A percentile compares a stretch with the other conserved stretches of the same genome.
Conservation (phyloP, 768 basidiomycete species). For the Hygrocybe coccinea region DNA sequence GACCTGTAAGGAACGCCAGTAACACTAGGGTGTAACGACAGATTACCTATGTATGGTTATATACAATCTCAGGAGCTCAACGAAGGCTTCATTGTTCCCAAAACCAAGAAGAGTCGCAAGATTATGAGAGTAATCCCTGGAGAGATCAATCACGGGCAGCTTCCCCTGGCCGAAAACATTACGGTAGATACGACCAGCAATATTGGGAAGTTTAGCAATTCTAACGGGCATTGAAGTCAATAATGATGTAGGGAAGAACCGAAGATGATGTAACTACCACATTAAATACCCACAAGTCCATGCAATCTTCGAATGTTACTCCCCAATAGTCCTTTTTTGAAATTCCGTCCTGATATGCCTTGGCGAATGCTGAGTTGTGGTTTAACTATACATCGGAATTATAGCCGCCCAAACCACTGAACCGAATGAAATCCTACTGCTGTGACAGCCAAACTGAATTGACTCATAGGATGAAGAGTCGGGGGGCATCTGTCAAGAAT, state of each 20-base stretch:
- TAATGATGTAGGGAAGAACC: not conserved
- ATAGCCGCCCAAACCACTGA: not conserved
- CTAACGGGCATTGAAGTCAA: conserved; percentile 34
- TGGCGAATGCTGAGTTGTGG: conserved; percentile 95
- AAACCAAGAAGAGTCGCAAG: conserved; percentile 88
- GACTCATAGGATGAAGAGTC: conserved; percentile 97
- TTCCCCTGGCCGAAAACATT: conserved; percentile 88
- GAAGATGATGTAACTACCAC: not conserved
- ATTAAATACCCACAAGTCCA: conserved; percentile 61
- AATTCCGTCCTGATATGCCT: conserved; percentile 87
- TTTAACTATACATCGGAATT: conserved; percentile 51
- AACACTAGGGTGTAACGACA: not conserved
- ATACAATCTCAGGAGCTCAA: conserved; percentile 93
- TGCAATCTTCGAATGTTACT: conserved; percentile 83
- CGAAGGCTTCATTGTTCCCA: conserved; percentile 79
- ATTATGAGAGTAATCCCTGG: conserved; percentile 88
- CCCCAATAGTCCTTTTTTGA: conserved; percentile 98
- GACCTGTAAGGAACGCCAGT: not conserved
- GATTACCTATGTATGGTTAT: conserved; percentile 88
- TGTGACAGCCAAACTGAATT: conserved; percentile 94
- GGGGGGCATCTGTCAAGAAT: conserved; percentile 89
- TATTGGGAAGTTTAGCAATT: conserved; percentile 95
- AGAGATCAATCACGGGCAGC: conserved; percentile 73
- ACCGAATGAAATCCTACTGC: conserved; percentile 47
- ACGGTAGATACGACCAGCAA: conserved; percentile 88